These are phyloP conservation scores for Saccharomyces hybrid DNA, from an alignment of 1,139 yeast genomes.

Conservation along the genomic window DNA sequence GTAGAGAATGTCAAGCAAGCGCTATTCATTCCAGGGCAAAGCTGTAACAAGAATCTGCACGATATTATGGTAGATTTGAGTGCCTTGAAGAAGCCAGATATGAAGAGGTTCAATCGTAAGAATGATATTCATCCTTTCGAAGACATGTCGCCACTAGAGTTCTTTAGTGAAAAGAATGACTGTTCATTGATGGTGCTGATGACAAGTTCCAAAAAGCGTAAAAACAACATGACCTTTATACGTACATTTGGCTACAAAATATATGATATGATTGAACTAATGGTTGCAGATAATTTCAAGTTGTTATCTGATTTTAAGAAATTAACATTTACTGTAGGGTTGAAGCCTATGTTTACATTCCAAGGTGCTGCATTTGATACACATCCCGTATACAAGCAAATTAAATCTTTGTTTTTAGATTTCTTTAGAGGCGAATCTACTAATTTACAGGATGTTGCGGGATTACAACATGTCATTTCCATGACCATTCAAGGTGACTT, in stretches of 20 bases:
- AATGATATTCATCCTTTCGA: slow-evolving; percentile 91
- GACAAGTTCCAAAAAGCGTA: slow-evolving; percentile 83
- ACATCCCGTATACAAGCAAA: slow-evolving; percentile 78
- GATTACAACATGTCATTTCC: slow-evolving; percentile 83
- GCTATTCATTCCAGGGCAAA: slow-evolving; percentile 83
- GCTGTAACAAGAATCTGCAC: slow-evolving; percentile 70
- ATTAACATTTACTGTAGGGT: slow-evolving; percentile 74
- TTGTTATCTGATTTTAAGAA: slow-evolving; percentile 75
- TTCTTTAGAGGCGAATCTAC: slow-evolving; percentile 85
- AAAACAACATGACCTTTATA: slow-evolving; percentile 78
- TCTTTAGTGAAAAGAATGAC: slow-evolving; percentile 92
- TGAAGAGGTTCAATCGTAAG: slow-evolving; percentile 79
- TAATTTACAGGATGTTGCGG: slow-evolving; percentile 85
- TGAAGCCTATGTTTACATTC: slow-evolving; percentile 91
- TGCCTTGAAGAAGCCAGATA: slow-evolving; percentile 86
- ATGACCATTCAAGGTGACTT: slow-evolving; percentile 67
- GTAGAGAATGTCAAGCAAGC: slow-evolving; percentile 89
- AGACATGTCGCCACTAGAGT: slow-evolving; percentile 79
- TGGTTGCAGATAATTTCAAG: slow-evolving; percentile 61
- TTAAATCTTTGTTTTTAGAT: slow-evolving; percentile 84
- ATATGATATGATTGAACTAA: slow-evolving; percentile 89
- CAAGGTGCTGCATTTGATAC: slow-evolving; percentile 88
- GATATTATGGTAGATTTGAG: slow-evolving; percentile 86
- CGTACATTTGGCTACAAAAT: slow-evolving; percentile 86
- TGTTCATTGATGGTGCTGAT: slow-evolving; percentile 78